phyloP scores from a whole-genome alignment of 2,329 filamentous ascomycete genomes.

The Neofusicoccum sp. region DNA sequence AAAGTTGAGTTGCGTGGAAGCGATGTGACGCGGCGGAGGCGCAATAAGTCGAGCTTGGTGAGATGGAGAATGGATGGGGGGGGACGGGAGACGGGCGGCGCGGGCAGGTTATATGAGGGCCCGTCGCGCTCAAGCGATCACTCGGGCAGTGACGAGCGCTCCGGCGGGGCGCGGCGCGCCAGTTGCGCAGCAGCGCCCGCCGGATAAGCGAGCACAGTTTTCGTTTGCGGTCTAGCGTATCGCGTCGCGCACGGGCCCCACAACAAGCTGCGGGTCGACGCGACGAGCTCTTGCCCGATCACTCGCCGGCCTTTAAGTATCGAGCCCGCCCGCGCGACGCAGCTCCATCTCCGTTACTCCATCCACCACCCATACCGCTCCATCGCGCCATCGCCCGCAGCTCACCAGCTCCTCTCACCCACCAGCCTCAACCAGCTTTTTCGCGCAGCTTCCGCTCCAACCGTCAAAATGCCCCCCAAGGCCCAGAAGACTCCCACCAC shows the following conservation, averaged over 20 bases:
- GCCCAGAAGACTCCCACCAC: conserved; percentile 96
- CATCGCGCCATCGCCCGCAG: conserved; percentile 27
- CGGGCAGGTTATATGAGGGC: conserved; percentile 44
- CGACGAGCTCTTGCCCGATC: conserved; percentile 26
- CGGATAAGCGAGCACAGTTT: conserved; percentile 14
- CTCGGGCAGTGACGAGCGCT: conserved; percentile 8
- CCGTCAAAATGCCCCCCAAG: conserved; percentile 87
- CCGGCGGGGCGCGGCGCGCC: conserved; percentile 14
- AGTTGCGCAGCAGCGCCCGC: conserved; percentile 18
- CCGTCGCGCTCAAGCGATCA: conserved; percentile 27
- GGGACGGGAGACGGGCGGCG: conserved; percentile 35
- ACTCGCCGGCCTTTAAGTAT: conserved; percentile 37
- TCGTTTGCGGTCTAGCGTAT: conserved; percentile 18
- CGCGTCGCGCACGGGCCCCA: conserved; percentile 33
- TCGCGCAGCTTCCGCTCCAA: conserved; percentile 25
- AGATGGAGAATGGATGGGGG: conserved; percentile 29
- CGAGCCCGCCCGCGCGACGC: conserved; percentile 45
- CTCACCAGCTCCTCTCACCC: conserved; percentile 26
- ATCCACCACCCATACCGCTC: conserved; percentile 31
- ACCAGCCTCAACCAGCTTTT: conserved; percentile 32
- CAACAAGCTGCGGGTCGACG: conserved; percentile 25
- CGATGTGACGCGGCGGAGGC: not conserved
- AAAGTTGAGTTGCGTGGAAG: conserved; percentile 38
- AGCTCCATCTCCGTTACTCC: conserved; percentile 46
- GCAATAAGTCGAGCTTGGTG: conserved; percentile 20